phyloP scores from a whole-genome alignment of 2,329 filamentous ascomycete genomes.

The Metarhizium anisopliae region DNA sequence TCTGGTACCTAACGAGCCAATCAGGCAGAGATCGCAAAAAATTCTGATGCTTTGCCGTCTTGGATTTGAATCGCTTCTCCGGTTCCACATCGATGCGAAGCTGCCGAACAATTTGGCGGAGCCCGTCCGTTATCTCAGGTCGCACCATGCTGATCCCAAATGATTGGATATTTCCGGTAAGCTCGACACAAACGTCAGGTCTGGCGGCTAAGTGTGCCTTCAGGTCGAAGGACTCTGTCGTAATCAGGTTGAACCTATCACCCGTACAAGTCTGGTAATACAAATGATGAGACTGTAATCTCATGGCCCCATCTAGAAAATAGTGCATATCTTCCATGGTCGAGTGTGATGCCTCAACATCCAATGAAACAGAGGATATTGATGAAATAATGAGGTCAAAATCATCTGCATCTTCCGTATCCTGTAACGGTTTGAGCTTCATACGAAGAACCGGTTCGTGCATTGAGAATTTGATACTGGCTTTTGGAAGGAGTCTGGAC shows the following conservation, averaged over 20 bases:
- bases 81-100: slow-evolving; percentile 62
- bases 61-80: slow-evolving; percentile 41
- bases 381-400: slow-evolving; percentile 94
- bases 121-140: slow-evolving; percentile 83
- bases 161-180: slow-evolving; percentile 72
- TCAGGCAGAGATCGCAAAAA: slow-evolving; percentile 69
- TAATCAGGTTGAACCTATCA: slow-evolving; percentile 74
- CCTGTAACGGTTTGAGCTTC: slow-evolving; percentile 69
- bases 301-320: slow-evolving; percentile 70
- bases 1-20: slow-evolving; percentile 76
- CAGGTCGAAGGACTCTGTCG: slow-evolving; percentile 80
- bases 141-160: slow-evolving; percentile 85
- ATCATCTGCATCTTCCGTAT: slow-evolving; percentile 59
- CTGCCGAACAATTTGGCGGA: slow-evolving; percentile 85
- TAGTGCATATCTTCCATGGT: slow-evolving; percentile 78
- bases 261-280: slow-evolving; percentile 90
- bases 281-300: slow-evolving; percentile 76
- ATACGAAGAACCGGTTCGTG: slow-evolving; percentile 93
- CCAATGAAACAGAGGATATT: slow-evolving; percentile 85
- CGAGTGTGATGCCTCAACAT: slow-evolving; percentile 93
- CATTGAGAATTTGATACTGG: slow-evolving; percentile 89
- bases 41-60: slow-evolving; percentile 47
- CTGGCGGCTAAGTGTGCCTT: slow-evolving; percentile 78
- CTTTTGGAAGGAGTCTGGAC: slow-evolving; percentile 85
- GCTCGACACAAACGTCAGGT: slow-evolving; percentile 75